phyloP scores from a whole-genome alignment of 495 filamentous ascomycete species.

The Tricharina praecox region DNA sequence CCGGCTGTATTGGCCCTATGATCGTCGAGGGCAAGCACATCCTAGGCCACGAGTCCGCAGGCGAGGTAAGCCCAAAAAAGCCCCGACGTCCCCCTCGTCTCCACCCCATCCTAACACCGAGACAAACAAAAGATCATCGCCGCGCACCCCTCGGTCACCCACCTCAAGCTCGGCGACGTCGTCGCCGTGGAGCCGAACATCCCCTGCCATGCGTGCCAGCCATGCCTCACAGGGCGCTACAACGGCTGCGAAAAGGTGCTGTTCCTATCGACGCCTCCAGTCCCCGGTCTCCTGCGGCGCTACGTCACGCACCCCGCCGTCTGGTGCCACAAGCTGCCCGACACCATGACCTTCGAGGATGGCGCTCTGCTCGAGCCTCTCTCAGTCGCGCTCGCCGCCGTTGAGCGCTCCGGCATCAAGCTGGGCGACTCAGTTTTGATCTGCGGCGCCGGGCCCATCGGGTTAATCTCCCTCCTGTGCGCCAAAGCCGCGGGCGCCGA shows the following conservation, averaged over 20 bases:
- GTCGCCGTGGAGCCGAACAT: constrained; percentile 85
- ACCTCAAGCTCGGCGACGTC: constrained; percentile 62
- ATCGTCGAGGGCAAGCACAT: constrained; percentile 73
- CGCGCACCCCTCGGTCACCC: constrained; percentile 58
- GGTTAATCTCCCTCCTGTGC: constrained; percentile 68
- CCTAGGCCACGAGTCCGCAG: constrained; percentile 83
- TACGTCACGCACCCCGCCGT: constrained; percentile 85
- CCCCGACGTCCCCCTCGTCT: too few species aligned
- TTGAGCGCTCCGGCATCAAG: constrained; percentile 59
- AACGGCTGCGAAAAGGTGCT: constrained; percentile 73
- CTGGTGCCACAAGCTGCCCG: constrained; percentile 84
- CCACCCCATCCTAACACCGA: too few species aligned
- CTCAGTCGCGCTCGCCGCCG: constrained; percentile 64
- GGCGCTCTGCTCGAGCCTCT: constrained; percentile 78
- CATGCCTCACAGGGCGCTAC: constrained; percentile 78
- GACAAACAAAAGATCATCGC: constrained; percentile 54
- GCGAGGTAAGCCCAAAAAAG: constrained; percentile 39
- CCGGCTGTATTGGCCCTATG: constrained; percentile 86
- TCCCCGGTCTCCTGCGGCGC: constrained; percentile 71
- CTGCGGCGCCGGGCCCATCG: constrained; percentile 83
- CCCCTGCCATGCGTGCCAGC: constrained; percentile 74
- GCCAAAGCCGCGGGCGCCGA: constrained; percentile 66
- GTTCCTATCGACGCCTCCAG: constrained; percentile 78
- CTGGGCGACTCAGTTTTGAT: constrained; percentile 72
- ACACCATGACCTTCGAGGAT: constrained; percentile 72